phyloP scores from a whole-genome alignment of 495 filamentous ascomycete species.

The Penicillium salamii region DNA sequence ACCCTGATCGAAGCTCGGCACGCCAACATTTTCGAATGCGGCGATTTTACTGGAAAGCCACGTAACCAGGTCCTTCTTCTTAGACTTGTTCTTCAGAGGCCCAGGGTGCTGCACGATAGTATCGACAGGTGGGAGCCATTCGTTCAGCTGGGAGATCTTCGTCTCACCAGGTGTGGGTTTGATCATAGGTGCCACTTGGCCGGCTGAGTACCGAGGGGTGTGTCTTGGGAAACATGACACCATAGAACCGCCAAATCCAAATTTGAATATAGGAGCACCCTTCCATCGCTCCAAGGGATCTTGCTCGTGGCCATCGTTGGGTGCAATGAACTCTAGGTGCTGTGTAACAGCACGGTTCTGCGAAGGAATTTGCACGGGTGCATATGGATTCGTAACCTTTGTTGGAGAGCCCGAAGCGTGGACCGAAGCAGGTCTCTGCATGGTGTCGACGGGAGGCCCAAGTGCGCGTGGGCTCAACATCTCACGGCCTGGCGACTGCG shows the following conservation, averaged over 20 bases:
- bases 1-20: slow-evolving; percentile 46
- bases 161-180: slow-evolving; percentile 83
- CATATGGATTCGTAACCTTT: slow-evolving; percentile 35
- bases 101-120: slow-evolving; percentile 81
- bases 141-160: slow-evolving; percentile 66
- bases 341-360: slow-evolving; percentile 39
- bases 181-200: slow-evolving; percentile 67
- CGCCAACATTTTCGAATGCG: slow-evolving; percentile 60
- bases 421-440: slow-evolving; percentile 68
- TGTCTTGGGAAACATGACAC: slow-evolving; percentile 86
- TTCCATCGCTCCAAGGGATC: slow-evolving; percentile 88
- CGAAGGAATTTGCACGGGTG: slow-evolving; percentile 24
- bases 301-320: slow-evolving; percentile 73
- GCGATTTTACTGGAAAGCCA: slow-evolving; percentile 80
- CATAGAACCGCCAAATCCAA: slow-evolving; percentile 82
- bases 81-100: slow-evolving; percentile 80
- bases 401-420: slow-evolving; percentile 53
- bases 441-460: slow-evolving; percentile 49
- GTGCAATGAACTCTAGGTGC: slow-evolving; percentile 54
- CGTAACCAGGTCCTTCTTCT: slow-evolving; percentile 86
- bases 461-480: slow-evolving; percentile 50
- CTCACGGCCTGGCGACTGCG: slow-evolving; percentile 72
- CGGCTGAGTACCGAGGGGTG: slow-evolving; percentile 79
- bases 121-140: slow-evolving; percentile 66
- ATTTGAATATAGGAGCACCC: slow-evolving; percentile 79